A percentile compares a stretch with the other conserved stretches of the same genome.
Conservation (phyloP, 1,284 basidiomycete genomes). For the Apiotrichum mycotoxinovorans region DNA sequence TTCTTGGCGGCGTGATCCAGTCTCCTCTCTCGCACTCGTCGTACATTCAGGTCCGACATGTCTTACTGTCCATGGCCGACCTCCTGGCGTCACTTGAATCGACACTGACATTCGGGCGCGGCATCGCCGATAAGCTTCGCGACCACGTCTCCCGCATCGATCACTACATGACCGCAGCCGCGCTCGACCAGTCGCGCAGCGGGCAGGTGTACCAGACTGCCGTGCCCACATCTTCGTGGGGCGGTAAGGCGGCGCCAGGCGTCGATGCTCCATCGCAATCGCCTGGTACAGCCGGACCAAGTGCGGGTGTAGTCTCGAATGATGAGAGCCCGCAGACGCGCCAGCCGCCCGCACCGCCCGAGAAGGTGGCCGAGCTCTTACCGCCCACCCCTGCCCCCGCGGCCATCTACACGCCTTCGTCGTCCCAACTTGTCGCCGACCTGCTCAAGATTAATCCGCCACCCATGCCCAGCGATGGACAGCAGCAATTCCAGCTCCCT, state of each 20-base stretch:
- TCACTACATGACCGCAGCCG: slow-evolving; percentile 42
- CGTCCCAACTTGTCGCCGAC: not conserved
- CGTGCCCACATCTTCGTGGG: slow-evolving; percentile 13
- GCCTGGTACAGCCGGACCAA: no score
- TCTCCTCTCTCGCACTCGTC: slow-evolving; percentile 39
- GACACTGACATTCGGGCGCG: slow-evolving; percentile 24
- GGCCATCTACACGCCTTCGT: not conserved
- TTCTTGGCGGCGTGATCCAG: slow-evolving; percentile 46
- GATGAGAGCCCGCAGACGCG: not conserved
- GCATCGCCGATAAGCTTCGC: slow-evolving; percentile 36
- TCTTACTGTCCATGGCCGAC: slow-evolving; percentile 42
- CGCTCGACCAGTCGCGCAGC: slow-evolving; percentile 18
- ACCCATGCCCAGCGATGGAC: not conserved
- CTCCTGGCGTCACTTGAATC: slow-evolving; percentile 38
- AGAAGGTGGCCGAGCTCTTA: no score
- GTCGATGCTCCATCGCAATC: no score
- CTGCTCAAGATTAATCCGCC: not conserved
- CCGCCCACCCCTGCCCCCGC: not conserved
- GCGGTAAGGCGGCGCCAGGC: not conserved
- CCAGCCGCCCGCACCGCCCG: no score
- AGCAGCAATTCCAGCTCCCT: slow-evolving; percentile 24
- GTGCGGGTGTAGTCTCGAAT: no score
- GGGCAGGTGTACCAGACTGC: slow-evolving; percentile 19
- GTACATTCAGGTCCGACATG: slow-evolving; percentile 45
- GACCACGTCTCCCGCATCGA: slow-evolving; percentile 46